A percentile compares a stretch with the other conserved stretches of the same genome.
Evolutionary conservation across 2,329 filamentous ascomycete species (phyloP).

Genomic region (Passalora sequoiae): DNA sequence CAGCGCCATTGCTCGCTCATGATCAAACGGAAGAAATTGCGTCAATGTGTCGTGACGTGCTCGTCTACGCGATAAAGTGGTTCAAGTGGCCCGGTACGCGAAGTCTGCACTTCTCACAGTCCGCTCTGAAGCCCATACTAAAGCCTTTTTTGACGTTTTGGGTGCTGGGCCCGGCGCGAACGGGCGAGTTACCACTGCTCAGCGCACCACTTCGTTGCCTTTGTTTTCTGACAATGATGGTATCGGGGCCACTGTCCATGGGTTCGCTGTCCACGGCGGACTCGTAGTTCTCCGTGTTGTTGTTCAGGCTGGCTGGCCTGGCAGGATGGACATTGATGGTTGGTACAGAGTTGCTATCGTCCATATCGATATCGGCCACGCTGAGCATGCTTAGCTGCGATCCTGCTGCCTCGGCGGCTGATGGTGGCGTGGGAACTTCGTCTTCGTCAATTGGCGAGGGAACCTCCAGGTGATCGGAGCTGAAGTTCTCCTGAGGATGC

Average conservation of each 20-base stretch:
- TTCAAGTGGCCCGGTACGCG: slow-evolving; percentile 46
- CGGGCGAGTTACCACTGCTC: slow-evolving; percentile 29
- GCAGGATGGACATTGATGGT: slow-evolving; percentile 24
- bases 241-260: slow-evolving; percentile 22
- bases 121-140: slow-evolving; percentile 46
- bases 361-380: slow-evolving; percentile 36
- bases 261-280: slow-evolving; percentile 18
- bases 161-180: slow-evolving; percentile 12
- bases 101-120: slow-evolving; percentile 47
- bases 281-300: slow-evolving; percentile 10
- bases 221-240: slow-evolving; percentile 32
- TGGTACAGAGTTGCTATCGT: slow-evolving; percentile 21
- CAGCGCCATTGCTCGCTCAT: slow-evolving; percentile 17
- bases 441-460: slow-evolving; percentile 35
- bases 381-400: slow-evolving; percentile 34
- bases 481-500: slow-evolving; percentile 30
- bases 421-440: slow-evolving; percentile 33
- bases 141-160: slow-evolving; percentile 33
- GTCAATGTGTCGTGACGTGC: no score
- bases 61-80: slow-evolving; percentile 4
- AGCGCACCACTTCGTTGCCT: slow-evolving; percentile 34
- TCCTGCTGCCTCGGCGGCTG: slow-evolving; percentile 32
- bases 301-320: slow-evolving; percentile 13
- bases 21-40: slow-evolving; percentile 4
- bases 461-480: slow-evolving; percentile 30